Conservation (phyloP, 2,329 filamentous ascomycete species). For the Pseudogymnoascus sp. region DNA sequence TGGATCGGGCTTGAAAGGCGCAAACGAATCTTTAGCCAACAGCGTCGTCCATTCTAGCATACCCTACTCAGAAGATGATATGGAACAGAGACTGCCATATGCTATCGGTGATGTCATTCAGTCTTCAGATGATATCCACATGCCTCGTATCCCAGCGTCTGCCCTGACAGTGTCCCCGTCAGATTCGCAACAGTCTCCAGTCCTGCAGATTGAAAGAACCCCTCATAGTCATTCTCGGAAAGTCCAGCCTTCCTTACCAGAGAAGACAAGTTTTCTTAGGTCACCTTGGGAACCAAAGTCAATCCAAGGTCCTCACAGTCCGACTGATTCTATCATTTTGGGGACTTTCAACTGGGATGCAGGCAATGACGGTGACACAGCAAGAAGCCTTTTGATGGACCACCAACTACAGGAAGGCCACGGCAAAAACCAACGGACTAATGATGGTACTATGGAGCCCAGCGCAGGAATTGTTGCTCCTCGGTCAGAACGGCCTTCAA, state of each 20-base stretch:
- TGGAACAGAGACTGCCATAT: background rate
- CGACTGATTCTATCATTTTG: background rate
- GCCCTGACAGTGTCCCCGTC: background rate
- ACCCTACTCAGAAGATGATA: background rate
- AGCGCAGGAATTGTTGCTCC: background rate
- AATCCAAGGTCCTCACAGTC: background rate
- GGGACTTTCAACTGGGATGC: constrained; percentile 3
- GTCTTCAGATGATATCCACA: background rate
- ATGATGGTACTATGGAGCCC: background rate
- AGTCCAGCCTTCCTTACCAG: background rate
- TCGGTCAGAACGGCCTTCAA: background rate
- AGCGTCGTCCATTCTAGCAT: background rate
- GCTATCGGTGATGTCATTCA: background rate
- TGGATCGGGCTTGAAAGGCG: background rate
- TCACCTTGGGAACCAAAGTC: background rate
- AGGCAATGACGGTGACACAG: background rate
- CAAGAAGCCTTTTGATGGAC: background rate
- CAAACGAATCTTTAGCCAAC: background rate
- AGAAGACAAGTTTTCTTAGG: background rate
- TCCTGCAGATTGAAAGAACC: constrained; percentile 4
- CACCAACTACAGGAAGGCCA: background rate
- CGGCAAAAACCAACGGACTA: background rate
- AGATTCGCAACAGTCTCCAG: background rate
- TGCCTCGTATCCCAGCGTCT: background rate
- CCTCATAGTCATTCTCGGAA: background rate